A percentile compares a stretch with the other conserved stretches of the same genome.
Conservation (phyloP, 2,329 filamentous ascomycete genomes). For the Lecanosticta acicola region DNA sequence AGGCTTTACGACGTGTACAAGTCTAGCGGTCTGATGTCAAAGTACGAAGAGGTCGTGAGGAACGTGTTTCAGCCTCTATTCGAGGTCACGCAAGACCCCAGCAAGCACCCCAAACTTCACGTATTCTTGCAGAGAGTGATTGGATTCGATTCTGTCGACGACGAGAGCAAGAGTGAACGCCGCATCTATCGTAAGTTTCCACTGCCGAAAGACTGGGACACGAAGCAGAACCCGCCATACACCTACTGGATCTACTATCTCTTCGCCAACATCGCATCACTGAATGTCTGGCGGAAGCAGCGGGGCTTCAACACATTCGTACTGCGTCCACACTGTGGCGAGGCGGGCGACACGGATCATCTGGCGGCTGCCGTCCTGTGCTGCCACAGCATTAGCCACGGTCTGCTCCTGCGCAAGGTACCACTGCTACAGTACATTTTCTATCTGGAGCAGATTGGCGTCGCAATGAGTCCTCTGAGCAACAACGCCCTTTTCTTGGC, state of each 20-base stretch:
- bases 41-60: constrained; percentile 80
- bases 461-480: constrained; percentile 97
- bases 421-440: constrained; percentile 94
- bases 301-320: constrained; percentile 95
- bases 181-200: constrained; percentile 95
- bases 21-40: constrained; percentile 75
- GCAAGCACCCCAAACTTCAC: constrained; percentile 84
- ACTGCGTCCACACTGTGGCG: constrained; percentile 87
- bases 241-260: constrained; percentile 99
- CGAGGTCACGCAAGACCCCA: constrained; percentile 83
- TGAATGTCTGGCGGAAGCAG: constrained; percentile 86
- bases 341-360: constrained; percentile 95
- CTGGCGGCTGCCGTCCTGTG: constrained; percentile 84
- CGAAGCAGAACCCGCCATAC: constrained; percentile 93
- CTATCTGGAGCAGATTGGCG: constrained; percentile 95
- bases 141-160: constrained; percentile 95
- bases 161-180: constrained; percentile 93
- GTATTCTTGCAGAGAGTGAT: constrained; percentile 92
- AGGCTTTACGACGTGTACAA: constrained; percentile 96
- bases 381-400: constrained; percentile 95
- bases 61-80: constrained; percentile 94
- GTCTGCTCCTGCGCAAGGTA: constrained; percentile 85
- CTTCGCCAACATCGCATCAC: constrained; percentile 85
- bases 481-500: constrained; percentile 96
- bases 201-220: constrained; percentile 79